Evolutionary conservation across 2,329 filamentous ascomycete species (phyloP).

Genomic region (Verticillium zaregamsianum): DNA sequence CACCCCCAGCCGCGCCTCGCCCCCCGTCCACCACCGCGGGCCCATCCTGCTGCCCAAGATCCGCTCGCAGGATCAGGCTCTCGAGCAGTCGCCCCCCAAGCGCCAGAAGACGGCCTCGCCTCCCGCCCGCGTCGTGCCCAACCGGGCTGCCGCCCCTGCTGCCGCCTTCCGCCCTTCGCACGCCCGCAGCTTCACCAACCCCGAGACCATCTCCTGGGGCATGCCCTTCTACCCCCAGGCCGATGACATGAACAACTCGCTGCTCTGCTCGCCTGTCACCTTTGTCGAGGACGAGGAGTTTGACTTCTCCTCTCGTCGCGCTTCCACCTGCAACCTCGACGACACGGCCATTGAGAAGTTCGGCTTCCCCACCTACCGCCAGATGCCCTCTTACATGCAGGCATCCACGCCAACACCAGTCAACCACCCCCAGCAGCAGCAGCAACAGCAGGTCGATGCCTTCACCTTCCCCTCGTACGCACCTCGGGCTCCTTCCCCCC

Average conservation of each 20-base stretch:
- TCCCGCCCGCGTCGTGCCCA: slow-evolving; percentile 28
- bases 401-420: slow-evolving; percentile 21
- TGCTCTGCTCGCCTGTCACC: slow-evolving; percentile 65
- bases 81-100: slow-evolving; percentile 51
- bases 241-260: slow-evolving; percentile 13
- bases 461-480: slow-evolving; percentile 44
- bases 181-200: slow-evolving; percentile 57
- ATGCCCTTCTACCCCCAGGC: slow-evolving; percentile 27
- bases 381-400: slow-evolving; percentile 56
- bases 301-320: slow-evolving; percentile 48
- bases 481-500: slow-evolving; percentile 42
- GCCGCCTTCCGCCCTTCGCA: slow-evolving; percentile 41
- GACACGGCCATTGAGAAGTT: slow-evolving; percentile 62
- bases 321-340: slow-evolving; percentile 66
- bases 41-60: slow-evolving; percentile 82
- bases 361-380: slow-evolving; percentile 81
- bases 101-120: slow-evolving; percentile 51
- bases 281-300: slow-evolving; percentile 37
- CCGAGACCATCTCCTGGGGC: slow-evolving; percentile 46
- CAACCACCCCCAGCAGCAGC: background rate
- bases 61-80: slow-evolving; percentile 75
- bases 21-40: slow-evolving; percentile 73
- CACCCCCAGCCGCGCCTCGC: slow-evolving; percentile 61
- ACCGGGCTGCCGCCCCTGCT: background rate
- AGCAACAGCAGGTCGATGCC: slow-evolving; percentile 22